A percentile compares a stretch with the other conserved stretches of the same genome.
Evolutionary conservation across 192 early-diverging fungal species (phyloP).

Genomic region (Gigaspora rosea): DNA sequence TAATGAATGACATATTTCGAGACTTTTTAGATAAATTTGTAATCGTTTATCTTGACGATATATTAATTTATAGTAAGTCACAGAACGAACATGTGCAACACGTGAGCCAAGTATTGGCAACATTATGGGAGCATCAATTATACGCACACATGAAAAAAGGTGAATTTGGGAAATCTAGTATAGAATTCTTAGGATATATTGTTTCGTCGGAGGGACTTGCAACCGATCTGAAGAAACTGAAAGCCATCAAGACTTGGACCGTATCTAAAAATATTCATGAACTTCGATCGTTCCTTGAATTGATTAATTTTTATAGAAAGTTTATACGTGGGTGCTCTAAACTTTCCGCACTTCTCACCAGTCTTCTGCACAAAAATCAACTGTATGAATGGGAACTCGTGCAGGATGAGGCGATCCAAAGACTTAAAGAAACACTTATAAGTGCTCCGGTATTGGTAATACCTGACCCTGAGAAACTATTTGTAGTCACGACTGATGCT

Average conservation of each 20-base stretch:
- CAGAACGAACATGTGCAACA: conserved; percentile 39
- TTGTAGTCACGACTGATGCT: too few relatives aligned
- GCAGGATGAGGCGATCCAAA: conserved; percentile 27
- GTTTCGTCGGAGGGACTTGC: conserved; percentile 31
- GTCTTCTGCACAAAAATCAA: too few relatives aligned
- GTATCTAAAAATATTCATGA: too few relatives aligned
- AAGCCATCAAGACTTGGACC: too few relatives aligned
- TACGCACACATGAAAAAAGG: conserved; percentile 32
- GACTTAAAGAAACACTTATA: conserved; percentile 24
- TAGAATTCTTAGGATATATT: conserved; percentile 40
- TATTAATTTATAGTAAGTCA: conserved; percentile 40
- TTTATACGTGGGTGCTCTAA: conserved; percentile 41
- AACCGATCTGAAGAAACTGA: conserved; percentile 11
- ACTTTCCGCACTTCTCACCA: conserved; percentile 34
- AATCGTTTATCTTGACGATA: conserved; percentile 47
- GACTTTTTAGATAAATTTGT: too few relatives aligned
- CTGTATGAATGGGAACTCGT: conserved; percentile 27
- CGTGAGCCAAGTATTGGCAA: conserved; percentile 26
- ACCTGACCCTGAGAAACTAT: too few relatives aligned
- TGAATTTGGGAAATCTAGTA: conserved; percentile 33
- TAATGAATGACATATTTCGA: too few relatives aligned
- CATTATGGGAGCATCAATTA: conserved; percentile 21
- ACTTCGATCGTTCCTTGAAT: conserved; percentile 39
- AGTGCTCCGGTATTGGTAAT: too few relatives aligned
- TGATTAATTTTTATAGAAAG: conserved; percentile 40